These are phyloP conservation scores for Adansonia digitata DNA, from an alignment of 345 rosid genomes.

Conservation along the genomic window DNA sequence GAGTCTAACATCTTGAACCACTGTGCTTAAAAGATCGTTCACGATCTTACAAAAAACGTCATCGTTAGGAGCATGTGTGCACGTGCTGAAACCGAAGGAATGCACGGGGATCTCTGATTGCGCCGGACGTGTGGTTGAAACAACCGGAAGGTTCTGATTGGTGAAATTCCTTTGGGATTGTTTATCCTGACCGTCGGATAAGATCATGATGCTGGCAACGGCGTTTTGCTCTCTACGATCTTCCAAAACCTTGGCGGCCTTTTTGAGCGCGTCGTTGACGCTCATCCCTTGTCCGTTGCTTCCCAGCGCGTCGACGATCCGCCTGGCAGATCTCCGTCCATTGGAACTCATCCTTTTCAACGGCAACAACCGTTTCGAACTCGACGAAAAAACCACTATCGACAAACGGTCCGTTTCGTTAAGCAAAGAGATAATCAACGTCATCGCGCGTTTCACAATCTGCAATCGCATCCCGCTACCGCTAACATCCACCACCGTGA, in stretches of 20 bases:
- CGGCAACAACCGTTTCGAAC: conserved; percentile 65
- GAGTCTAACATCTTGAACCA: conserved; percentile 59
- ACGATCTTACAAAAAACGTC: conserved; percentile 43
- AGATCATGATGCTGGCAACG: conserved; percentile 45
- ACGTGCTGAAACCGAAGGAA: conserved; percentile 43
- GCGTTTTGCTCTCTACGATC: conserved; percentile 83
- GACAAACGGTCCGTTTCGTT: conserved; percentile 67
- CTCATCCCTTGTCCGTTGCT: conserved; percentile 52
- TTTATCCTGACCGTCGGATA: conserved; percentile 54
- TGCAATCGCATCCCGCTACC: conserved; percentile 39
- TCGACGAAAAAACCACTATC: conserved; percentile 65
- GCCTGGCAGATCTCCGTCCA: conserved; percentile 65
- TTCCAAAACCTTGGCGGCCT: conserved; percentile 78
- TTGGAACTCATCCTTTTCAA: conserved; percentile 61
- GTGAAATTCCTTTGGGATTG: conserved; percentile 23
- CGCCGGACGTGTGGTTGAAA: conserved; percentile 58
- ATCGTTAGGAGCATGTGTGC: conserved; percentile 29
- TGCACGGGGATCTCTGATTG: conserved; percentile 51
- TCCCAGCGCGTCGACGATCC: conserved; percentile 58
- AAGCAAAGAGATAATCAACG: conserved; percentile 50
- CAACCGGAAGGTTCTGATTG: conserved; percentile 28
- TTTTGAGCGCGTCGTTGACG: conserved; percentile 71
- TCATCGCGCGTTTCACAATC: conserved; percentile 62
- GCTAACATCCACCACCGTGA: conserved; percentile 63
- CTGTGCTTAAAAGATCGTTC: conserved; percentile 40